phyloP scores from a whole-genome alignment of 345 rosid species.

The Euphorbia peplus region DNA sequence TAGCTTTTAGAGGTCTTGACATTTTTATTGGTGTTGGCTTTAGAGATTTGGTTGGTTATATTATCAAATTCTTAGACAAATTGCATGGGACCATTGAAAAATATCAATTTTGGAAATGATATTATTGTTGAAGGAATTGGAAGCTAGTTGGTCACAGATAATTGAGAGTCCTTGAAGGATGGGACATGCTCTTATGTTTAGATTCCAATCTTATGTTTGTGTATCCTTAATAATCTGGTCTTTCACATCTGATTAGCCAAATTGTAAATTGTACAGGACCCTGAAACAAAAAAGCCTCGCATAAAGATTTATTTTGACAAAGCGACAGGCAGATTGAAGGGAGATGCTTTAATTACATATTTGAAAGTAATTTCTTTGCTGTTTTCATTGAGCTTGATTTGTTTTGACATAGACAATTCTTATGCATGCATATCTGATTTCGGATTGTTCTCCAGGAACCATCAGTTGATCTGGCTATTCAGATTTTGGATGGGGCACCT shows the following conservation, averaged over 20 bases:
- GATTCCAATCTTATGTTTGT: not conserved
- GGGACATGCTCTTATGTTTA: not conserved
- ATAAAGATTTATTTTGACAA: conserved; percentile 84
- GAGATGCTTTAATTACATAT: conserved; percentile 92
- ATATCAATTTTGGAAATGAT: not conserved
- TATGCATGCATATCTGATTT: conserved; percentile 6
- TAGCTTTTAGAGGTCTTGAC: not conserved
- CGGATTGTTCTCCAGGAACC: conserved; percentile 59
- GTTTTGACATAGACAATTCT: conserved; percentile 10
- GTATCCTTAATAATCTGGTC: not conserved
- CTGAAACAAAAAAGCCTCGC: conserved; percentile 85
- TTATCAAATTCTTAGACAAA: not conserved
- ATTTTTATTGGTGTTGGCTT: not conserved
- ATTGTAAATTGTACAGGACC: conserved; percentile 48
- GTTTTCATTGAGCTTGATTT: not conserved
- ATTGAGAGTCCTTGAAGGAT: not conserved
- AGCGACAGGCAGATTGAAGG: conserved; percentile 83
- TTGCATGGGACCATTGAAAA: no score
- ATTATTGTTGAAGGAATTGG: not conserved
- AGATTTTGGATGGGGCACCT: conserved; percentile 93
- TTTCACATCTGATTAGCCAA: conserved; percentile 16
- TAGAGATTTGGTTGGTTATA: not conserved
- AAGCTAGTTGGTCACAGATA: not conserved
- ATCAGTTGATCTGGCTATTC: conserved; percentile 84
- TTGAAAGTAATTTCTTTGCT: conserved; percentile 63